Conservation (phyloP, 257 asterid genomes). For the Primulina huaijiensis region DNA sequence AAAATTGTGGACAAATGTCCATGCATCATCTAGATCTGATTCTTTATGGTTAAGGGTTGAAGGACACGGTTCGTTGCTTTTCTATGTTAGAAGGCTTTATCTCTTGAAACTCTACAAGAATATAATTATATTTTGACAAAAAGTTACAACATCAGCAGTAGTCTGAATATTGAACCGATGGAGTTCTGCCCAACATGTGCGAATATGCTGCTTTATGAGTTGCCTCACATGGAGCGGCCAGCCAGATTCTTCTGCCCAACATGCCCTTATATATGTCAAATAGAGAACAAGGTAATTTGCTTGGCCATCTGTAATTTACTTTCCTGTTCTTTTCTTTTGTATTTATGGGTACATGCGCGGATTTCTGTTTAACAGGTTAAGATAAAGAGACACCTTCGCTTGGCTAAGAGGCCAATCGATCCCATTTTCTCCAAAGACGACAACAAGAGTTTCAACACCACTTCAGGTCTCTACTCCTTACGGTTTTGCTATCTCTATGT, state of each 20-base stretch:
- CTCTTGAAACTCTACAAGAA: neutral
- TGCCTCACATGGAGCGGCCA: conserved; percentile 48
- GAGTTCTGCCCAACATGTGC: conserved; percentile 80
- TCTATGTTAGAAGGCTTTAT: neutral
- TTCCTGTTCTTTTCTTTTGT: conserved; percentile 4
- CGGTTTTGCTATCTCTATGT: neutral
- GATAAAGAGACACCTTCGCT: conserved; percentile 47
- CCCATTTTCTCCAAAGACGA: conserved; percentile 64
- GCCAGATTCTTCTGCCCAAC: conserved; percentile 61
- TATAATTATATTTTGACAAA: neutral
- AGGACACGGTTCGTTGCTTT: neutral
- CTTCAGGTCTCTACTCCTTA: conserved; percentile 39
- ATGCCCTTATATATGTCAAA: conserved; percentile 57
- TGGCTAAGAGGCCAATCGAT: conserved; percentile 62
- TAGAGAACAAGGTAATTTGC: conserved; percentile 46
- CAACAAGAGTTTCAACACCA: conserved; percentile 37
- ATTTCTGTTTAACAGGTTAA: conserved; percentile 43
- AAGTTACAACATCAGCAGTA: neutral
- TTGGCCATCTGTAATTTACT: conserved; percentile 4
- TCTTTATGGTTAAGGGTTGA: neutral
- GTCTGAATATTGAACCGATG: conserved; percentile 33
- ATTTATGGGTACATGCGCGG: neutral
- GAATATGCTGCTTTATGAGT: conserved; percentile 54
- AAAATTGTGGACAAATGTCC: neutral
- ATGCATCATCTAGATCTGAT: neutral